Percentiles rank a stretch among this genome's conserved stretches.
These are phyloP conservation scores for Fraxinus sp. DNA, from an alignment of 305 asterid genomes.

Conservation along the genomic window DNA sequence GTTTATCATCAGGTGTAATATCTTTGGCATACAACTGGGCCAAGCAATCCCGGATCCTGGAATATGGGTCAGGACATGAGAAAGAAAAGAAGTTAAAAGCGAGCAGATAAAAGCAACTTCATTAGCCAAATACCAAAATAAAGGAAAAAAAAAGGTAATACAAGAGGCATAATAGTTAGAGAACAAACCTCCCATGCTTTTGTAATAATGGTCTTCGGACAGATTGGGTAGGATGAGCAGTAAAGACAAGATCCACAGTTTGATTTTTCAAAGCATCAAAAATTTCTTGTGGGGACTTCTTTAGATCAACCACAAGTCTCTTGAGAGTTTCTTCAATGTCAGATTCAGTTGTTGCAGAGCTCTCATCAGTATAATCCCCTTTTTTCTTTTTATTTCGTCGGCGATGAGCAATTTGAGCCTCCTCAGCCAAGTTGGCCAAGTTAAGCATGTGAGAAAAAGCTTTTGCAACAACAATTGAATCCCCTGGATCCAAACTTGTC, in stretches of 20 bases:
- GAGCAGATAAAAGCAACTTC: background rate
- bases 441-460: constrained; percentile 96
- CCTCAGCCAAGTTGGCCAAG: constrained; percentile 98
- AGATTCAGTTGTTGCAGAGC: constrained; percentile 82
- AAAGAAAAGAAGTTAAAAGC: constrained; percentile 16
- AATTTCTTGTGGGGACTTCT: constrained; percentile 87
- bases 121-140: background rate
- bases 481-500: constrained; percentile 94
- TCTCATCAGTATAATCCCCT: constrained; percentile 78
- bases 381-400: constrained; percentile 73
- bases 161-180: background rate
- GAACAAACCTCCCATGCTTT: constrained; percentile 81
- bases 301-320: constrained; percentile 71
- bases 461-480: constrained; percentile 86
- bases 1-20: constrained; percentile 90
- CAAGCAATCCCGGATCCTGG: constrained; percentile 85
- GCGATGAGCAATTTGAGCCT: constrained; percentile 84
- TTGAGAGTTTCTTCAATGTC: constrained; percentile 91
- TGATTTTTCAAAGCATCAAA: constrained; percentile 93
- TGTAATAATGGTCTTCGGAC: constrained; percentile 91
- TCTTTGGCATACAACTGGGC: constrained; percentile 76
- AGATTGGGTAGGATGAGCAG: constrained; percentile 97
- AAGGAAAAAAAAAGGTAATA: background rate
- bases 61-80: constrained; percentile 8
- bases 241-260: constrained; percentile 90